Evolutionary conservation across 192 early-diverging fungal species (phyloP), one percentile per base, ranked within the genome.

Genomic region (Coemansia sp.): DNA sequence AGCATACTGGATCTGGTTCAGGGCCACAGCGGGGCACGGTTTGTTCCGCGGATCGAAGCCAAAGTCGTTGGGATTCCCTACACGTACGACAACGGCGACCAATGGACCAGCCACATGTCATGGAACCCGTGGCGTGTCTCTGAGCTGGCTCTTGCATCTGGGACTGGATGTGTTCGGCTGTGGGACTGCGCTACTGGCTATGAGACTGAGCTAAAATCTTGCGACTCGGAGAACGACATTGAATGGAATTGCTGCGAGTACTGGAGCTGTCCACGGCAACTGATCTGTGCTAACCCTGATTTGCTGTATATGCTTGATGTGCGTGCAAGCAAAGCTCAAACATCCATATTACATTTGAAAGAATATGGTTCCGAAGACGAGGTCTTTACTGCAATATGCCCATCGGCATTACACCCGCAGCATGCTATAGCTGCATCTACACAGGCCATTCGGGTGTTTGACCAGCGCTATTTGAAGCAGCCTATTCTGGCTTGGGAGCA

Each of bases 221-320:
- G 46, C 4, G 53, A 71, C 13, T 15, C 26, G 14, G 26, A 18
- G 19, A 33, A 60, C 41, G 57, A 40, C 28, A 39, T 56, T 21
- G 62, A 69, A 54, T 76, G 72, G 72, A 59, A 61, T 23, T 40
- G 57, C 16, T 76, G 72, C 57, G 72, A 68, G 46, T 76, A 65
- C 48, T 69, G 65, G 72, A 60, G 50, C 48, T 64, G 66, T 35
- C 72, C 72, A 13, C 65, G 72, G 18, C 57, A 53, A 11, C 35
- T 76, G 5, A 55, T 76, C 5, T 60, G 59, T 38, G 72, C 62
- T 20, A 65, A 56, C 41, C 51, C 53, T 10, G 61, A 64, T 42
- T 15, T 9, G 15, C 40, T 68, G 36, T 61, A 46, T 49, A 45
- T 55, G 20, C 28, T 76, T 0, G 72, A 76, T 26, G 35, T 54